phyloP scores from a whole-genome alignment of 2,329 filamentous ascomycete genomes.

The Trichophyton rubrum region DNA sequence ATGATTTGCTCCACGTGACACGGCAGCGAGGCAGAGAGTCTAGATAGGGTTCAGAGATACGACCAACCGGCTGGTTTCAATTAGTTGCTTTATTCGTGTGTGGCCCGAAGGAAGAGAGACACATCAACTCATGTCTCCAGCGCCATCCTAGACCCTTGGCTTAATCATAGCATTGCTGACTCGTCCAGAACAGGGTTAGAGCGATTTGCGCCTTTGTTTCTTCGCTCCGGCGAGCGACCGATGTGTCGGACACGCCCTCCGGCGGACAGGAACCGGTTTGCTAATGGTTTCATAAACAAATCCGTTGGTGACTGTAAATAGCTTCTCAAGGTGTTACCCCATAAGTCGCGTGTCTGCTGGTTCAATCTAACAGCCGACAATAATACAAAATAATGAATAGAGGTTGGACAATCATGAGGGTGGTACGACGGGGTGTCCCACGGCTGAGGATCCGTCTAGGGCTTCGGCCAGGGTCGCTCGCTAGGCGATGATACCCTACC shows the following conservation, averaged over 20 bases:
- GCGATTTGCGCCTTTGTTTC: not conserved
- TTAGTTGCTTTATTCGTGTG: not conserved
- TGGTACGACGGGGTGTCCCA: not conserved
- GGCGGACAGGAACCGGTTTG: not conserved
- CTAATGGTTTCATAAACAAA: not conserved
- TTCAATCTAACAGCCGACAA: not conserved
- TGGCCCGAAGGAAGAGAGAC: not conserved
- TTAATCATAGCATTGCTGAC: not conserved
- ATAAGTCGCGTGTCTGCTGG: not conserved
- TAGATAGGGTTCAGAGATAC: slow-evolving; percentile 3
- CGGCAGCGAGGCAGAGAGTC: not conserved
- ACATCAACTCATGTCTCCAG: not conserved
- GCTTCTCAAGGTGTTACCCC: not conserved
- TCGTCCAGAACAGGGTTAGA: not conserved
- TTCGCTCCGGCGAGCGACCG: not conserved
- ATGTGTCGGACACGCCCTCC: not conserved
- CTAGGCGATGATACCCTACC: slow-evolving; percentile 3
- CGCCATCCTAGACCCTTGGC: not conserved
- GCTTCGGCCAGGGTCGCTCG: not conserved
- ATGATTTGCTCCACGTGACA: slow-evolving; percentile 1
- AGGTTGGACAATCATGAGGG: not conserved
- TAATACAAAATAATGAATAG: not conserved
- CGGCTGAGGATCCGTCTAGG: not conserved
- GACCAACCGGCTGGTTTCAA: slow-evolving; percentile 1
- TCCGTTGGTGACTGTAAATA: too few species aligned